Base-by-base conservation (phyloP, 1,284 basidiomycete genomes). In the Sanguinoderma infundibulare region DNA sequence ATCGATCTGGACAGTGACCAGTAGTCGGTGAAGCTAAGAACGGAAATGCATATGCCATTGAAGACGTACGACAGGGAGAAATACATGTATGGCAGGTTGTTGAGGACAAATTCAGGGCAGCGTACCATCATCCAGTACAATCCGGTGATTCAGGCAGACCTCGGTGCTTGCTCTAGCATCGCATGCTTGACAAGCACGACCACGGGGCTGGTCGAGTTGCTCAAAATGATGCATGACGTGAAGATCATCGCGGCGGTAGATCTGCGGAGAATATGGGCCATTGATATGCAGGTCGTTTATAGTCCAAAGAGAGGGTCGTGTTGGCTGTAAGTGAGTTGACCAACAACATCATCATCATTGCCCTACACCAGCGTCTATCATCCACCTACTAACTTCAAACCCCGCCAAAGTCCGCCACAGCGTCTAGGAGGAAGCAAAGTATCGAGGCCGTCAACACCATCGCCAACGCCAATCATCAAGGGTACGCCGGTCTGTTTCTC, bases 151-250 rank as follows among this genome's bases (percentile, higher is more conserved):
- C 62, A 61, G 59, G 59, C 49, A 61, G 59, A 55, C 62, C 60
- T 55, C 62, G 47, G 50, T 53, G 22, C 42, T 66, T 24, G 6
- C 8, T 65, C 57, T 61, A 59, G 66, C 66, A 67, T 64, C 66
- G 59, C 57, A 61, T 61, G 63, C 59, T 65, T 67, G 63, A 67
- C 66, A 67, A 64, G 42, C 61, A 63, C 61, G 61, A 59, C 61
- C 63, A 63, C 44, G 39, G 59, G 20, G 15, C 15, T 38, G 61
- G 54, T 55, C 61, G 61, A 52, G 56, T 65, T 65, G 66, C 63
- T 67, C 66, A 65, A 67, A 65, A 51, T 63, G 66, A 65, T 65
- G 61, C 65, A 57, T 63, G 66, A 65, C 63, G 61, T 63, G 55
- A 32, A 5, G 20, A 42, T 12, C 5, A 15, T 39, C 9, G n/a